Base-by-base conservation (phyloP, 2,329 filamentous ascomycete genomes). In the Corynespora cassiicola region DNA sequence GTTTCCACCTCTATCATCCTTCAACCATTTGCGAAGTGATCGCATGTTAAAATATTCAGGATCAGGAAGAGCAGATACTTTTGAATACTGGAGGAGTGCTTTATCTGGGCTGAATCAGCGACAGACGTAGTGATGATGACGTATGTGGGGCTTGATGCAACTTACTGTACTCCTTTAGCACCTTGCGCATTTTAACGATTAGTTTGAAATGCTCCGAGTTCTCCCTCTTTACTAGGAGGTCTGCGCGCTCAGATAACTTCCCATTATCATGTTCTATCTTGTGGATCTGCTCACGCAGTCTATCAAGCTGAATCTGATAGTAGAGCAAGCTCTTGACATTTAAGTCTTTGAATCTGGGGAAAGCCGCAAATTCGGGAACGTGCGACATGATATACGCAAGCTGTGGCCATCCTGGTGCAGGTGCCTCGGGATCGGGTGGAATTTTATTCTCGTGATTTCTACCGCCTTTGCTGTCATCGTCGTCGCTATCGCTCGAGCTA, bases 11-110 rank as follows among this genome's bases (percentile, higher is more conserved):
- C 21, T n/a, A 15, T 28, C 11, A 14, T 44, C 10, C 4, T 21
- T 23, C 7, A 47, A 15, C 44, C 44, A 47, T 9, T 29, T 38
- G 11, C 44, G 31, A 3, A 47, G 44, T 1, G 23, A 38, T n/a
- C 29, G 44, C 40, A 47, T 47, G 22, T 47, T 44, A 26, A 30
- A 43, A 10, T 36, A 32, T 10, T 47, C 40, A 5, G 44, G 44
- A 18, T 41, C 40, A 7, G 36, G 36, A 4, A 47, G 20, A n/a
- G 44, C 36, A 17, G 22, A 47, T n/a, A 47, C 35, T 16, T 43
- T 20, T 18, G 39, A 37, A 36, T 39, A 44, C 19, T 37, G 39
- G 4, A 44, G 28, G 17, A 47, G 19, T 2, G 44, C 44, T 17
- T 41, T 16, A 27, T 47, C 44, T 47, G 20, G 2, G 10, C 9